Evolutionary conservation across 2,329 filamentous ascomycete species (phyloP).

Genomic region (Byssothecium circinans): DNA sequence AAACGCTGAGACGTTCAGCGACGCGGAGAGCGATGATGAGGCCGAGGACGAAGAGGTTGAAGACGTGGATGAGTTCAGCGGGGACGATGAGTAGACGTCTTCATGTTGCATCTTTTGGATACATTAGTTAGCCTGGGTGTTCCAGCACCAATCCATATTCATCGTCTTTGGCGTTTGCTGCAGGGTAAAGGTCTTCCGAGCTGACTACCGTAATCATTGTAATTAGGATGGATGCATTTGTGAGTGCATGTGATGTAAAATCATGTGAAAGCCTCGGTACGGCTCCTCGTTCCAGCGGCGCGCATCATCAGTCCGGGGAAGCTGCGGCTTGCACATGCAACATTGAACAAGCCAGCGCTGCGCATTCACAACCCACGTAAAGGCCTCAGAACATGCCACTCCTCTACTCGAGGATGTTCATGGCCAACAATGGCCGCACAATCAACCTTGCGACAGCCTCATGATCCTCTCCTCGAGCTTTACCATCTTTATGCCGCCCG

Average conservation of each 20-base stretch:
- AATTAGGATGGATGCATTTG: too few species aligned
- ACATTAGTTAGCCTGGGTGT: not conserved
- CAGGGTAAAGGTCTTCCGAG: not conserved
- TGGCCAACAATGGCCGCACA: constrained; percentile 73
- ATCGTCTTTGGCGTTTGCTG: too few species aligned
- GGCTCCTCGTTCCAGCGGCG: constrained; percentile 3
- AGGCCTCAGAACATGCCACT: constrained; percentile 28
- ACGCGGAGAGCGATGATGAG: constrained; percentile 39
- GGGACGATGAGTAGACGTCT: constrained; percentile 7
- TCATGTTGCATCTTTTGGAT: not conserved
- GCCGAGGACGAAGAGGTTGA: constrained; percentile 22
- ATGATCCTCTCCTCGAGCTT: constrained; percentile 50
- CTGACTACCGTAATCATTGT: not conserved
- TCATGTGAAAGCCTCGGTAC: constrained; percentile 13
- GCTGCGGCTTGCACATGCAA: constrained; percentile 9
- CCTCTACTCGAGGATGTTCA: constrained; percentile 22
- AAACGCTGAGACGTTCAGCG: constrained; percentile 42
- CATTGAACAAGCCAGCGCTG: constrained; percentile 5
- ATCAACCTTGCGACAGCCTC: constrained; percentile 67
- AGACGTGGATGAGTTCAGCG: constrained; percentile 14
- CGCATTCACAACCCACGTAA: not conserved
- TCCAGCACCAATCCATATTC: not conserved
- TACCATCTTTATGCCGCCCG: constrained; percentile 54
- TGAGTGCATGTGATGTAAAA: not conserved
- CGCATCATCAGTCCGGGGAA: constrained; percentile 10